Base-by-base conservation (phyloP, 1,284 basidiomycete species). In the Jaminaea rosea region DNA sequence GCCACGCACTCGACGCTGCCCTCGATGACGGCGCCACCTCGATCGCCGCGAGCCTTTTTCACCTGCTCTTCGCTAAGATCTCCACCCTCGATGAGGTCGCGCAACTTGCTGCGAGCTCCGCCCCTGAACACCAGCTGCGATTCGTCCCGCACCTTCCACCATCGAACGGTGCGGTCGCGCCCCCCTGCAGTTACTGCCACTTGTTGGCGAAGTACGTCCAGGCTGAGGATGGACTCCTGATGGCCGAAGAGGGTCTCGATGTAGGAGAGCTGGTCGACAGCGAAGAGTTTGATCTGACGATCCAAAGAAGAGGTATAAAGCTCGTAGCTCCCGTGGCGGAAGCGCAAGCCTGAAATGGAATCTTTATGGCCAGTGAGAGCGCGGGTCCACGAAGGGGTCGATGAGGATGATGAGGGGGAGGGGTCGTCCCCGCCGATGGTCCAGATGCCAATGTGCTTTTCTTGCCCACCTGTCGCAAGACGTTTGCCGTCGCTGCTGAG, bases 191-290 rank as follows among this genome's bases (percentile, higher is more conserved):
- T 90, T 8, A 97, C 83, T 8, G 86, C 88, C 0, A 84, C 83
- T 67, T 96, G 90, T 2, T 83, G 83, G 26, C 86, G 82, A 4
- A 98, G 80, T 1, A 87, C 80, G 59, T 91, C 87, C 1, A 99
- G 73, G 4, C 79, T 78, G 10, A 87, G 77, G 23, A 94, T 83
- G 21, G 83, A 80, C 69, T 97, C 93, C 78, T 98, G 94, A 72
- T 99, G 93, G 1, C 93, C 93, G 71, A 96, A 99, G 7, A 98
- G 79, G 10, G 93, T 97, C 74, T 99, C 94, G 53, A 97, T 85
- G 69, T 93, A 92, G 4, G 87, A 88, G 77, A 94, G 82, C 0
- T 85, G 84, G 1, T 83, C 79, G 15, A 91, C 78, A 64, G 92
- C 90, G 71, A 87, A 94, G 15, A 97, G 80, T 74, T 94, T 93